Evolutionary conservation across 2,329 filamentous ascomycete genomes (phyloP), one percentile per base, ranked within the genome.

Genomic region (Biscogniauxia marginata): DNA sequence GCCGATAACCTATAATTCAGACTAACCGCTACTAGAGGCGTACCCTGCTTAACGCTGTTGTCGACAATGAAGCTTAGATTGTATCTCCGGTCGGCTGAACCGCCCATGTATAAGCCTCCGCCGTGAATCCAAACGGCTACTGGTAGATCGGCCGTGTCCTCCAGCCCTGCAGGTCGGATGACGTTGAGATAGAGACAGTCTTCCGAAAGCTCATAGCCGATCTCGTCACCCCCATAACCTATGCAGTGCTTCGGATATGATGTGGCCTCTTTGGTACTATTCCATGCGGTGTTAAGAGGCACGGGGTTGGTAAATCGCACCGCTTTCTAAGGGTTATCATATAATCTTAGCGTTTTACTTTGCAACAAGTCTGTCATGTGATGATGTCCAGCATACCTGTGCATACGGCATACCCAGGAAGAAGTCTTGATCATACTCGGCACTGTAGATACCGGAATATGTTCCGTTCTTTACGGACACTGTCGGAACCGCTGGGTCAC

Each of bases 71-170:
- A 82, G 20, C 79, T 82, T 54, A 85, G 72, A 64, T 87, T 87
- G 68, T 86, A 87, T 23, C 82, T 75, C 21, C 75, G 65, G 53
- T 83, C 79, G 61, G 63, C 21, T 70, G 61, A 58, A 4, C 62
- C 63, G 8, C 67, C 67, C 56, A 60, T 56, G 46, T 53, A 55
- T 19, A 69, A 66, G 7, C 66, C 71, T 18, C 71, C 71, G 1
- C 77, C 77, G 61, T 85, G 78, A 50, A 86, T 83, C 82, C 83
- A 87, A 0, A 86, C 77, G 5, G 75, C 77, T 4, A 87, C 80
- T 0, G 84, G 84, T 20, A 67, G 60, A 8, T 56, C 51, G 23
- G 57, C 60, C 39, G 56, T 49, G 19, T 54, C 18, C 16, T 61
- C 21, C 52, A 64, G 23, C 44, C 62, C 62, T 53, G 59, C 34